A percentile compares a stretch with the other conserved stretches of the same genome.
Evolutionary conservation across 345 rosid species (phyloP).

Genomic region (Boechera stricta): DNA sequence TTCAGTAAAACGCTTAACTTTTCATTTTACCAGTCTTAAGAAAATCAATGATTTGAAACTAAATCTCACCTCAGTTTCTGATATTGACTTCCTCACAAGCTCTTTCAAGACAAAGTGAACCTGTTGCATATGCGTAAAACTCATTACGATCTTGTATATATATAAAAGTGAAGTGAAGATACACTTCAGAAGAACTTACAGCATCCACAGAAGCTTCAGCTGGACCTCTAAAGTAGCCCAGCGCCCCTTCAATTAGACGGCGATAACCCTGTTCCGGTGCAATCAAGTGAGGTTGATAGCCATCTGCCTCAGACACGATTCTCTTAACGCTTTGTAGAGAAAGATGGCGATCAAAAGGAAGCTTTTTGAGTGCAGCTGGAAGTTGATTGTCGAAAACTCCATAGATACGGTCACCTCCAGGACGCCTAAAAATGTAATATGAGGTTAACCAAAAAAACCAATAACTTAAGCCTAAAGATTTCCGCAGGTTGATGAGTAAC

Average conservation of each 20-base stretch:
- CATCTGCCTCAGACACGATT: conserved; percentile 86
- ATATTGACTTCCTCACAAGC: conserved; percentile 77
- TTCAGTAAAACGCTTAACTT: background rate
- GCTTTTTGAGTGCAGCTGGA: conserved; percentile 87
- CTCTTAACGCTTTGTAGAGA: conserved; percentile 76
- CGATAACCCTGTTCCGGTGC: conserved; percentile 92
- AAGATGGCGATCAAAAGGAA: conserved; percentile 87
- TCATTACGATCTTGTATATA: conserved; percentile 7
- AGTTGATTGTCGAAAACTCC: conserved; percentile 89
- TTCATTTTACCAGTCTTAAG: background rate
- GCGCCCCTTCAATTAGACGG: conserved; percentile 69
- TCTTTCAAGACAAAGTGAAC: conserved; percentile 83
- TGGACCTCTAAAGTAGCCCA: conserved; percentile 81
- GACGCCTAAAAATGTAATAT: conserved; percentile 55
- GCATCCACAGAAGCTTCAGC: conserved; percentile 91
- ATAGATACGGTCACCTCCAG: conserved; percentile 86
- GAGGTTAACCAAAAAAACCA: background rate
- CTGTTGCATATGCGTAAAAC: conserved; percentile 42
- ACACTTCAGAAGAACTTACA: conserved; percentile 50
- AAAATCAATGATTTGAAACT: background rate
- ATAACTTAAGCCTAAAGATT: conserved; percentile 3
- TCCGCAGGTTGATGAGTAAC: background rate
- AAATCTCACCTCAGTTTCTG: conserved; percentile 68
- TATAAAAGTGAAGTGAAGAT: background rate
- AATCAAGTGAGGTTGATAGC: conserved; percentile 87